Evolutionary conservation across 106 monocot species (phyloP), one percentile per base, ranked within the genome.

Genomic region (Agapanthus africanus): DNA sequence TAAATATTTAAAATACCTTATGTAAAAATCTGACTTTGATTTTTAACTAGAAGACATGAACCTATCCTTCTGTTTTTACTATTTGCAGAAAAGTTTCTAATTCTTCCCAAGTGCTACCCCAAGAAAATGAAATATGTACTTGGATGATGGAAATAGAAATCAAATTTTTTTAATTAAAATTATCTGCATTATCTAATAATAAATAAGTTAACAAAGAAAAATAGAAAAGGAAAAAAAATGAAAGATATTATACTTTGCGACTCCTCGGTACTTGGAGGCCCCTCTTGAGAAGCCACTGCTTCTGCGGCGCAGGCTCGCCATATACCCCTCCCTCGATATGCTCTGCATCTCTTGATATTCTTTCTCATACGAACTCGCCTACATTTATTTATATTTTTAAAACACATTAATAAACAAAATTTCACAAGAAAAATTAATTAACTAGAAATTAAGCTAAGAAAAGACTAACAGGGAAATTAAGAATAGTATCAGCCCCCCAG

Each of bases 231-330:
- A 3, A 11, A 37, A 2, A 16, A 37, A 63, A 35, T n/a, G n/a
- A n/a, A n/a, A n/a, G n/a, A n/a, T n/a, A n/a, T n/a, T n/a, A 49
- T 31, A 85, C 90, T 85, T 80, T 41, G 85, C 85, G 0, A 90
- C 90, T 31, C 90, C 90, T 36, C 85, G 54, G 67, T 90, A 90
- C 71, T 85, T 85, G 5, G 90, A 90, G 37, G 70, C 82, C 3
- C 90, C 90, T 61, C 90, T 82, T 36, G 90, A 75, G 72, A 90
- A 90, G 16, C 90, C 90, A 52, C 80, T 80, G 76, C 90, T 90
- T 34, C 68, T 77, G 36, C 89, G 79, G 77, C 79, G 67, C 2
- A 88, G 65, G 19, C 71, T 75, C 9, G 83, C 78, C 1, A 75
- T 7, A 11, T 44, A 60, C 35, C 59, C 60, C 30, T 75, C 68